Conservation (phyloP, 2,329 filamentous ascomycete genomes). For the Pseudocercospora macadamiae region DNA sequence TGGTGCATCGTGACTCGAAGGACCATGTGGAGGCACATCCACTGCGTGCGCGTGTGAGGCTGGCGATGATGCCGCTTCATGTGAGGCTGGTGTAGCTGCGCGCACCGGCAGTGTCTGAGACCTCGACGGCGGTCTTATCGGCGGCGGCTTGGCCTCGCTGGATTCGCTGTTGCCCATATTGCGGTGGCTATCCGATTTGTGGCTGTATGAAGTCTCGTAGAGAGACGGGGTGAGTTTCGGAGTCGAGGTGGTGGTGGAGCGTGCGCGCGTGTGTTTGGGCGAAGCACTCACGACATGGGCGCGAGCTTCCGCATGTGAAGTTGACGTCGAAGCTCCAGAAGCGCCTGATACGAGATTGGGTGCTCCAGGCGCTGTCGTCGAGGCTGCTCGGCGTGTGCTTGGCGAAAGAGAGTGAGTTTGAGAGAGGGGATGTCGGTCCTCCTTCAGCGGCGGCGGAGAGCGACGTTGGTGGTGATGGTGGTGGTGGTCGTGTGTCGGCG, state of each 20-base stretch:
- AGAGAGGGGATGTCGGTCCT: not conserved
- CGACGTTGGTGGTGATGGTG: conserved; percentile 1
- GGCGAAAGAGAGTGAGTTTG: not conserved
- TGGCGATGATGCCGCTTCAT: conserved; percentile 20
- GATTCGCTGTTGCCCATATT: conserved; percentile 33
- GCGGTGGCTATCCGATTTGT: conserved; percentile 18
- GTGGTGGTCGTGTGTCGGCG: not conserved
- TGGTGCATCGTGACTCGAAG: conserved; percentile 21
- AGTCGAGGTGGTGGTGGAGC: conserved; percentile 31
- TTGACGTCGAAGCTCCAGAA: conserved; percentile 20
- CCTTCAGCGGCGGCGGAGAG: conserved; percentile 14
- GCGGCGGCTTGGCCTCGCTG: conserved; percentile 13
- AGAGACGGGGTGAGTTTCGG: conserved; percentile 20
- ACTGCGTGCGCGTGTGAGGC: conserved; percentile 39
- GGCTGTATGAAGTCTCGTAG: conserved; percentile 21
- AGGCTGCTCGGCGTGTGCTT: not conserved
- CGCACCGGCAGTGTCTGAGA: conserved; percentile 30
- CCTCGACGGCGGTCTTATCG: conserved; percentile 25
- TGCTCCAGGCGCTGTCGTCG: conserved; percentile 9
- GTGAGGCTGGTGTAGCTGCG: conserved; percentile 15
- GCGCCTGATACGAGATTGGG: conserved; percentile 20
- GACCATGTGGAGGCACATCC: conserved; percentile 39
- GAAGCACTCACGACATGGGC: conserved; percentile 20
- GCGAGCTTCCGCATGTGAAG: conserved; percentile 25
- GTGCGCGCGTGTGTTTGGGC: conserved; percentile 31